A percentile compares a stretch with the other conserved stretches of the same genome.
Conservation (phyloP, 306 rosid species). For the Rosa lucieae region DNA sequence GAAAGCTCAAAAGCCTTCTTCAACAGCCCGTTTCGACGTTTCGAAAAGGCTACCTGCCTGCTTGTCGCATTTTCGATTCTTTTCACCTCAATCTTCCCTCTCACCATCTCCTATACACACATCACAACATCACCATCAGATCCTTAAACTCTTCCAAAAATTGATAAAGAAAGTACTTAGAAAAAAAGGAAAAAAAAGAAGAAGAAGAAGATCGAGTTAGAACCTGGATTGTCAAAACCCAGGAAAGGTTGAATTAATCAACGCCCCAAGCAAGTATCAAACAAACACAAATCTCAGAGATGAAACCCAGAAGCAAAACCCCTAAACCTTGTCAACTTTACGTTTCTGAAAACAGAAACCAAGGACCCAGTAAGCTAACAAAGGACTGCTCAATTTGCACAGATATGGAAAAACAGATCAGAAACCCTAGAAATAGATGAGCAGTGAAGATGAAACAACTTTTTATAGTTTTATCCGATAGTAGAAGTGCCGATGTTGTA, state of each 20-base stretch:
- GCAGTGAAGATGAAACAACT: neutral
- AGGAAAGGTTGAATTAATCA: too few relatives aligned
- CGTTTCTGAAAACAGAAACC: neutral
- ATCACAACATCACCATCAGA: neutral
- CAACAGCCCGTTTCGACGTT: constrained; percentile 57
- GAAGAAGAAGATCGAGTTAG: neutral
- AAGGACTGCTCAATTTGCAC: too few relatives aligned
- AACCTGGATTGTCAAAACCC: neutral
- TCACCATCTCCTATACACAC: constrained; percentile 48
- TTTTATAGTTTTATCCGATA: neutral
- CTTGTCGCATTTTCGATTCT: constrained; percentile 51
- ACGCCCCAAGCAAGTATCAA: too few relatives aligned
- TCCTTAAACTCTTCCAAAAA: neutral
- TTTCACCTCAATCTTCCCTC: constrained; percentile 64
- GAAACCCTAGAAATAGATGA: constrained; percentile 44
- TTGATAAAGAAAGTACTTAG: neutral
- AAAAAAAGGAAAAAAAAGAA: neutral
- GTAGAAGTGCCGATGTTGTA: constrained; percentile 1
- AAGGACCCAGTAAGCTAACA: neutral
- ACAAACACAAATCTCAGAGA: neutral
- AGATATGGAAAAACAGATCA: constrained; percentile 12
- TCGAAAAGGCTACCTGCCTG: constrained; percentile 66
- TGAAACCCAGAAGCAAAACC: neutral
- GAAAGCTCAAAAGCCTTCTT: constrained; percentile 74
- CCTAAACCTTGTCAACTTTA: neutral